These are phyloP conservation scores for Immersiella caudata DNA, from an alignment of 495 filamentous ascomycete genomes.

Conservation along the genomic window DNA sequence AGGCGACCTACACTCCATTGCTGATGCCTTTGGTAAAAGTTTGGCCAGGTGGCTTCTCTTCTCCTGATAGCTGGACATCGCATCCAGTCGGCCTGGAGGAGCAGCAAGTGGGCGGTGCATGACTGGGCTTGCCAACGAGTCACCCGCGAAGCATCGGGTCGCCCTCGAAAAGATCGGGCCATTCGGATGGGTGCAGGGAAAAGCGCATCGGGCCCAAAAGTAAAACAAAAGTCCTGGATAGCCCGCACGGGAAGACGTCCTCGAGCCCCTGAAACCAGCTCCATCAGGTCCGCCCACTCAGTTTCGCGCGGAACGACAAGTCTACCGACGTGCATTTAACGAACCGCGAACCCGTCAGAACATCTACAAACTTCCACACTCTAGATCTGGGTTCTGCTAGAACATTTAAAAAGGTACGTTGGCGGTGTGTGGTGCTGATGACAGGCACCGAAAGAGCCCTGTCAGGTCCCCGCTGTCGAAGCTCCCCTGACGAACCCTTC, in stretches of 20 bases:
- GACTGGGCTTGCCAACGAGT: not conserved
- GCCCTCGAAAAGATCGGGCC: not conserved
- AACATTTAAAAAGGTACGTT: constrained; percentile 6
- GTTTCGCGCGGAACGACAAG: not conserved
- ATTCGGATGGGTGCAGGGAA: not conserved
- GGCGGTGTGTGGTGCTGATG: constrained; percentile 13
- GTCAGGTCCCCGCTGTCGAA: constrained; percentile 24
- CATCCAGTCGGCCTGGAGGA: not conserved
- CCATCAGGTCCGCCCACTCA: constrained; percentile 15
- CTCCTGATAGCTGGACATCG: not conserved
- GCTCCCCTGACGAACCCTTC: constrained; percentile 30
- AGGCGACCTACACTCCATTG: not conserved
- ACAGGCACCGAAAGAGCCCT: not conserved
- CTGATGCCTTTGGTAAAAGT: not conserved
- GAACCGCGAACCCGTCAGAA: not conserved
- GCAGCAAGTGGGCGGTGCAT: not conserved
- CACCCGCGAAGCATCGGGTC: not conserved
- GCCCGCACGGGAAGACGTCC: not conserved
- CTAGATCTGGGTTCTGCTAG: not conserved
- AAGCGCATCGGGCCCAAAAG: not conserved
- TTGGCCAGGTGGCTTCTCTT: constrained; percentile 12
- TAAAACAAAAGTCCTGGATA: constrained; percentile 3
- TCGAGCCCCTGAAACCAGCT: constrained; percentile 25
- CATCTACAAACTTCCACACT: not conserved
- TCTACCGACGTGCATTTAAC: not conserved